Evolutionary conservation across 1,139 yeast species (phyloP).

Genomic region (Suhomyces kunorum): DNA sequence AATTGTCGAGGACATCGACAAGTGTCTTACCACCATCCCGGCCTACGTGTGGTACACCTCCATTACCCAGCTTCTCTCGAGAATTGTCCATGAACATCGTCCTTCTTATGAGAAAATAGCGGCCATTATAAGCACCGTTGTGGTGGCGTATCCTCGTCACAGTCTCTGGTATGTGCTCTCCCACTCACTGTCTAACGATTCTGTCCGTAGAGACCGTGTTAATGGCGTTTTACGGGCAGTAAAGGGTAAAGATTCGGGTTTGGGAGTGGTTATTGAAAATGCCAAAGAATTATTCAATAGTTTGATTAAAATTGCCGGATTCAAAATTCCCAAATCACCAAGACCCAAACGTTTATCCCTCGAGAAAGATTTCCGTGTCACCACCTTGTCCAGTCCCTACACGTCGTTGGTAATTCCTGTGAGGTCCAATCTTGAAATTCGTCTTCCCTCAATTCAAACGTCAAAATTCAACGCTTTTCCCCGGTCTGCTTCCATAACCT

Average conservation of each 20-base stretch:
- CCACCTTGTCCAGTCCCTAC: slow-evolving; percentile 54
- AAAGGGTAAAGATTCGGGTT: slow-evolving; percentile 17
- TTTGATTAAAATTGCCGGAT: slow-evolving; percentile 39
- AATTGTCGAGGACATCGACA: slow-evolving; percentile 56
- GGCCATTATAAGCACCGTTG: slow-evolving; percentile 56
- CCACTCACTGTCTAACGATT: slow-evolving; percentile 67
- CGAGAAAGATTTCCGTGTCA: slow-evolving; percentile 46
- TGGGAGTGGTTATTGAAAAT: slow-evolving; percentile 22
- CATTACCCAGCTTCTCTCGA: slow-evolving; percentile 79
- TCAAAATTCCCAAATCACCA: slow-evolving; percentile 38
- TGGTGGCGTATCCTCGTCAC: slow-evolving; percentile 73
- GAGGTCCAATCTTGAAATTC: slow-evolving; percentile 67
- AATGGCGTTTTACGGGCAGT: slow-evolving; percentile 26
- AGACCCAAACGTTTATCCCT: slow-evolving; percentile 36
- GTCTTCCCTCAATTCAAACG: slow-evolving; percentile 55
- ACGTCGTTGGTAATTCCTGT: slow-evolving; percentile 77
- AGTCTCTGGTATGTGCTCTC: slow-evolving; percentile 85
- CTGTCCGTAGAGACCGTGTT: slow-evolving; percentile 55
- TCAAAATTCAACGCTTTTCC: slow-evolving; percentile 58
- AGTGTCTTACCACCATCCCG: slow-evolving; percentile 51
- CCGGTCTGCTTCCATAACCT: slow-evolving; percentile 51
- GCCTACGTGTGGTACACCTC: slow-evolving; percentile 79
- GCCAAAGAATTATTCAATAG: slow-evolving; percentile 39
- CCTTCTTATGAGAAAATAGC: slow-evolving; percentile 59
- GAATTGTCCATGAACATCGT: slow-evolving; percentile 66